Base-by-base conservation (phyloP, 176 grass and related monocot genomes). In the Otatea glauca region DNA sequence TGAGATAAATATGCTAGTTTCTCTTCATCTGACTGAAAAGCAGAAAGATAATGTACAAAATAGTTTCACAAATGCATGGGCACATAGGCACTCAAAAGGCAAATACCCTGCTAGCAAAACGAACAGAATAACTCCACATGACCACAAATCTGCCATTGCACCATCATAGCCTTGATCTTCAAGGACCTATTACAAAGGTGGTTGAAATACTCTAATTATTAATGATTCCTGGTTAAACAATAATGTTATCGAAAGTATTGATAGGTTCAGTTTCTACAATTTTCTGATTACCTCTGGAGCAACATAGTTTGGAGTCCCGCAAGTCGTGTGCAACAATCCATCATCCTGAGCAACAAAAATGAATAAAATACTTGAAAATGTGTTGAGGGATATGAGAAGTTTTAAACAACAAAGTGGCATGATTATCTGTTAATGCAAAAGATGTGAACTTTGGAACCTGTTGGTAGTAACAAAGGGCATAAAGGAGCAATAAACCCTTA, bases 241-340 rank as follows among this genome's bases (percentile, higher is more conserved):
- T 38, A 83, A 68, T 68, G 51, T 2, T 3, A 9, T 25, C 2
- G 72, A 59, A 68, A 49, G 20, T 13, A 8, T 11, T 50, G 43
- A 9, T 16, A 2, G 32, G 4, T 87, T n/a, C 42, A 51, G 9
- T 74, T 68, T 79, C 0, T 68, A 44, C 20, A 74, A 18, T 35
- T 68, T 73, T 72, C 20, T 68, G 39, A 41, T 55, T 70, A 99
- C 96, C 91, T 99, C 96, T 54, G 96, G 96, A 70, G 96, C 96
- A 77, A 99, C 96, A 66, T 99, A 99, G 83, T 99, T 96, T 79
- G 96, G 96, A 88, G 96, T 99, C 65, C 96, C 96, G 18, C 96
- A 99, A 65, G 93, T 91, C 6, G 96, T 99, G 83, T 99, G 96
- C 51, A 99, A 79, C 84, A 99, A 92, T 17, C 96, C 96, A 91